Base-by-base conservation (phyloP, 2,329 filamentous ascomycete genomes). In the Helicocarpus griseus region DNA sequence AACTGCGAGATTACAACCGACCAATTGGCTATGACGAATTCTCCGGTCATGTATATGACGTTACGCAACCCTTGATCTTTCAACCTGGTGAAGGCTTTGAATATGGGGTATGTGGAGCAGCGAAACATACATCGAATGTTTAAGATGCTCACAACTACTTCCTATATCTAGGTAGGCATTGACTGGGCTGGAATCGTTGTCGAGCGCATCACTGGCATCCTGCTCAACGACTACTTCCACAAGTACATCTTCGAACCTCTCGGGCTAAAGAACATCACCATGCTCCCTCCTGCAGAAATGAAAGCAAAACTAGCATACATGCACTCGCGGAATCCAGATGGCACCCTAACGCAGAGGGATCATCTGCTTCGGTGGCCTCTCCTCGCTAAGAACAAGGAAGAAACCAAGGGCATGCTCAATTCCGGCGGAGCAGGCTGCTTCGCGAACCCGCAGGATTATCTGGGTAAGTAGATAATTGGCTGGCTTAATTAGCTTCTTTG, bases 361-460 rank as follows among this genome's bases (percentile, higher is more conserved):
- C 81, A 85, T 56, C 58, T 76, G 1, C 71, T 73, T 47, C 73
- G 73, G 2, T 64, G 65, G 2, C 69, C 78, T 0, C 61, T 82
- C 0, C 60, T 71, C n/a, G 70, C 65, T 4, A 64, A 70, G 4
- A 70, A 67, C 1, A 61, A 72, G 9, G 66, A 73, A 5, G 71
- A 80, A 43, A 67, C 69, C 46, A 65, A 69, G 4, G 49, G 53
- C 2, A 63, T 77, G 9, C 77, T 83, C 62, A 75, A 84, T 61
- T 77, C 75, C 40, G 83, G 79, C 4, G 83, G 83, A 4, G 81
- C 74, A 2, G 83, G 83, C 2, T 69, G 78, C 45, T 86, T 79
- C 59, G 77, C 79, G 0, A 74, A 72, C 54, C 80, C 81, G 0
- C 71, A 73, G 7, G 81, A 86, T 43, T 86, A 83, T 58, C 71